A percentile compares a stretch with the other conserved stretches of the same genome.
Conservation (phyloP, 495 filamentous ascomycete genomes). For the Trichoderma parareesei region DNA sequence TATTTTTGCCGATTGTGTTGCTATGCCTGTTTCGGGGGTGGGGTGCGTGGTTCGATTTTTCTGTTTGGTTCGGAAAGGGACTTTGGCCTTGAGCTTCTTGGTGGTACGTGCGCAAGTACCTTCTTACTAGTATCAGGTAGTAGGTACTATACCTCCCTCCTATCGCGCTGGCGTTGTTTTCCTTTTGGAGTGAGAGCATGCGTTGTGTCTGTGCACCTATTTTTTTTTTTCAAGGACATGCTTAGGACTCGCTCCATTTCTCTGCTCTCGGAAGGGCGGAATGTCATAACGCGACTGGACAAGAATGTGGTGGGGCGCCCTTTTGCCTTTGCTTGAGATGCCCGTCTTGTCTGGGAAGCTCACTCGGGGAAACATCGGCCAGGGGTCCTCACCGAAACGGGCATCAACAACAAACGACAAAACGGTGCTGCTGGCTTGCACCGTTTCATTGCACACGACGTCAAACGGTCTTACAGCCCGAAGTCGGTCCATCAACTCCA, state of each 20-base stretch:
- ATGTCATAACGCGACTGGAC: background rate
- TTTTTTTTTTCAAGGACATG: background rate
- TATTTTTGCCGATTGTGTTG: slow-evolving; percentile 16
- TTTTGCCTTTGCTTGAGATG: background rate
- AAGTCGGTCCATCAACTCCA: no score
- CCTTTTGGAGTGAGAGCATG: no score
- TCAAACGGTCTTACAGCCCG: no score
- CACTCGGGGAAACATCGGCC: background rate
- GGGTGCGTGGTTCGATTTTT: slow-evolving; percentile 9
- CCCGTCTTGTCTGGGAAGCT: no score
- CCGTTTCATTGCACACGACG: no score
- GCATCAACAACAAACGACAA: no score
- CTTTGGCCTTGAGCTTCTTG: slow-evolving; percentile 4
- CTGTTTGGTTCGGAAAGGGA: slow-evolving; percentile 11
- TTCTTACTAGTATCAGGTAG: background rate
- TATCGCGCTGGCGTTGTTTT: background rate
- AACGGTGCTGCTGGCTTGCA: no score
- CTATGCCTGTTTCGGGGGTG: slow-evolving; percentile 16
- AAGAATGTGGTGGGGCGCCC: background rate
- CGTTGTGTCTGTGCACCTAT: slow-evolving; percentile 1
- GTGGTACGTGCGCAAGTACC: background rate
- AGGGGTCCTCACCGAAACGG: background rate
- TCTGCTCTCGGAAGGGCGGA: background rate
- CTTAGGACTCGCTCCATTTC: background rate
- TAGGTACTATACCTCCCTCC: background rate